Base-by-base conservation (phyloP, 257 asterid species). In the Solanum tarijense region DNA sequence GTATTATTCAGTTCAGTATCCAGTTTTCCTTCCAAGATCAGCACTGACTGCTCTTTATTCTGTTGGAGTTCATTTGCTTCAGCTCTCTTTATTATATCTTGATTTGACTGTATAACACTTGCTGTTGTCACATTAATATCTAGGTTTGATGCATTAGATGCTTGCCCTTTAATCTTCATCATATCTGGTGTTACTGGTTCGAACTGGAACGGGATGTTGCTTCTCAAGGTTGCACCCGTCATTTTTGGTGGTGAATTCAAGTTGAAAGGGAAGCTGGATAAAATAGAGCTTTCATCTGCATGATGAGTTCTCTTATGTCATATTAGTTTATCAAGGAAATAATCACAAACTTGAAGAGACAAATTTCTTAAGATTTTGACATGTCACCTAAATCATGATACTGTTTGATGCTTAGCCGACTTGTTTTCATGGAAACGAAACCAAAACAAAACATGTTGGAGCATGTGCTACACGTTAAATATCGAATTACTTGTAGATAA, bases 121-220 rank as follows among this genome's bases (percentile, higher is more conserved):
- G 78, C 83, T 35, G 88, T 87, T 46, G 76, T 86, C 71, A 66
- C 90, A 65, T 84, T 83, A 55, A 65, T 84, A 88, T 86, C 84
- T 74, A 86, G 83, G 83, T 89, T 86, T 69, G 85, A 82, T 14
- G 18, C 36, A 32, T 87, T 78, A 46, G 87, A 81, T 48, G 86
- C 92, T 55, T 89, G 92, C 86, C 36, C 88, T 75, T 82, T 68
- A 91, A 84, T 89, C 76, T 84, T 88, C 84, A 69, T 88, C 87
- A 89, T 93, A 87, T 91, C 93, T 52, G 98, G 98, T 14, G 98
- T 96, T 88, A 92, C 86, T 6, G 98, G 95, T 85, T 88, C 93
- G 85, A 93, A 92, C 27, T 91, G 94, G 83, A 88, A 84, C 23
- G 87, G 84, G 25, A 73, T 69, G 32, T 73, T 89, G 75, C 76